Evolutionary conservation across 805 yeast species (phyloP).

Genomic region (Candida krabiensis): DNA sequence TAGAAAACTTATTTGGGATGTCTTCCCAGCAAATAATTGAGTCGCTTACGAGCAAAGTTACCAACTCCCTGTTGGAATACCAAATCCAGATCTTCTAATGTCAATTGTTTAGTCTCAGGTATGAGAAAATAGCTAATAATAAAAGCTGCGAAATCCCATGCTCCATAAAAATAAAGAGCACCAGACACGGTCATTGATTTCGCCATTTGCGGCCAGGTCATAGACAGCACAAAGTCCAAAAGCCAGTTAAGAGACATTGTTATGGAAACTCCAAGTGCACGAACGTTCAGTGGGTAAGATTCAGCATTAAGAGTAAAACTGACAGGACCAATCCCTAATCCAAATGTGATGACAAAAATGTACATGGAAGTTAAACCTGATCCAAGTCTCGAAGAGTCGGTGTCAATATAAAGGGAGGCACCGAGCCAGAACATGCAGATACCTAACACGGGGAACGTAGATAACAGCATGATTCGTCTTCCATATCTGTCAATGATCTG

Average conservation of each 20-base stretch:
- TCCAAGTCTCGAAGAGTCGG: not conserved
- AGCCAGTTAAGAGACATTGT: not conserved
- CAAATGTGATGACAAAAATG: not conserved
- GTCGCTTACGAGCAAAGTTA: not conserved
- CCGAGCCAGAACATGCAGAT: not conserved
- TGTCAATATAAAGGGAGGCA: not conserved
- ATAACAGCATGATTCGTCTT: not conserved
- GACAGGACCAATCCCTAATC: not conserved
- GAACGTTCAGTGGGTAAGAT: not conserved
- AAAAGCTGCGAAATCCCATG: not conserved
- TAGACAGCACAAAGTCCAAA: not conserved
- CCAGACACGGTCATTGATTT: not conserved
- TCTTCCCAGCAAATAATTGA: not conserved
- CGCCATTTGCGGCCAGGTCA: not conserved
- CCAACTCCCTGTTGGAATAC: not conserved
- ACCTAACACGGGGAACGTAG: not conserved
- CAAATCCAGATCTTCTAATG: not conserved
- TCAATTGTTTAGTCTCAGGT: not conserved
- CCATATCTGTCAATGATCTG: not conserved
- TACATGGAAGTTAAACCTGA: not conserved
- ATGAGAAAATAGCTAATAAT: not conserved
- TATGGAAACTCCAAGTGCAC: not conserved
- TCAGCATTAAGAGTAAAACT: not conserved
- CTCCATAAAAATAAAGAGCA: not conserved
- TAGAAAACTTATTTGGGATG: too few species aligned